These are phyloP conservation scores for Fusarium verticillioides DNA, from an alignment of 2,329 filamentous ascomycete species.

Conservation along the genomic window DNA sequence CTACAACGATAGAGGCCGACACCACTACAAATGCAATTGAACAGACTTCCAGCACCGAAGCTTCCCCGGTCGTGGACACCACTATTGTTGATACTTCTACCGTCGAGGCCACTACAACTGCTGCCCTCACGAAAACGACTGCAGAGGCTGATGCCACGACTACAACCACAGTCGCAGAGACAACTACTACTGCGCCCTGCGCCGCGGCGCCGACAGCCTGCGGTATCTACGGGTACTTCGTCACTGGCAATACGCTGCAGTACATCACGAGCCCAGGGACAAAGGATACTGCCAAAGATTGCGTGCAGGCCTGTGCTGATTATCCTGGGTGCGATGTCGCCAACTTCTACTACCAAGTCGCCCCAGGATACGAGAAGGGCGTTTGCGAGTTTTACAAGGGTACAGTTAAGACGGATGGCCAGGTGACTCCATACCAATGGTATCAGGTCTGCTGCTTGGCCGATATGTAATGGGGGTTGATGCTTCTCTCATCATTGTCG, in stretches of 20 bases:
- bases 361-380: neutral
- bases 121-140: accelerated
- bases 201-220: neutral
- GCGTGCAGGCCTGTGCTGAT: neutral
- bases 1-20: neutral
- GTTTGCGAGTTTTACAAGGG: neutral
- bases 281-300: neutral
- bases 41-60: too few relatives aligned
- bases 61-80: too few relatives aligned
- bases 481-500: neutral
- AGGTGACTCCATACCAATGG: neutral
- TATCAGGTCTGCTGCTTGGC: neutral
- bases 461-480: neutral
- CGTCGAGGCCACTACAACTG: neutral
- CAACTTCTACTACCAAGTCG: neutral
- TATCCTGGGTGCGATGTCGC: neutral
- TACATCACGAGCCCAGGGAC: neutral
- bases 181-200: neutral
- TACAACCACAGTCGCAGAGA: neutral
- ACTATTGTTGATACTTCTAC: neutral
- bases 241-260: neutral
- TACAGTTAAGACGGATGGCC: neutral
- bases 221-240: neutral
- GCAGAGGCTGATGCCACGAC: neutral
- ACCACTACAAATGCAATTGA: neutral